These are phyloP conservation scores for Schizophyllum commune DNA, from an alignment of 1,284 basidiomycete species.

Conservation along the genomic window DNA sequence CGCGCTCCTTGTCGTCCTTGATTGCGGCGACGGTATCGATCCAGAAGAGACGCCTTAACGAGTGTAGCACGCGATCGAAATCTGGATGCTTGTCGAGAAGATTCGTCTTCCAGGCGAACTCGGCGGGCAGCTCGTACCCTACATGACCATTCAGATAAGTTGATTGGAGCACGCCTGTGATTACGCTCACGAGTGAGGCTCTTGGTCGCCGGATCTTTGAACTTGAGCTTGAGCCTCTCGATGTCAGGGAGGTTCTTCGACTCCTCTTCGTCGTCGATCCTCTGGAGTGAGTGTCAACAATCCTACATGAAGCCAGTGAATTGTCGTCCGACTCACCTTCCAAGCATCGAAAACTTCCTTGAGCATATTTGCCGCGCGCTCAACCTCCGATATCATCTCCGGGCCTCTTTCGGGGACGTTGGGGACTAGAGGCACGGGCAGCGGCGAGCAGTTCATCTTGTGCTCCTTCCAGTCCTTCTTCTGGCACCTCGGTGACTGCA, in stretches of 20 bases:
- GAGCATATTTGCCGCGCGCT: not conserved
- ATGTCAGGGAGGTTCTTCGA: not conserved
- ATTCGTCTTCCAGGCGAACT: not conserved
- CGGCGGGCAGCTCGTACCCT: not conserved
- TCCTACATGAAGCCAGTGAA: not conserved
- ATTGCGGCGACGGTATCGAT: not conserved
- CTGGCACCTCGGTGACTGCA: not conserved
- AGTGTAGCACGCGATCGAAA: not conserved
- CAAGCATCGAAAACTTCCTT: not conserved
- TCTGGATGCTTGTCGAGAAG: not conserved
- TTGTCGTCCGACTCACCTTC: not conserved
- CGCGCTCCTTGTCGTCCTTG: not conserved
- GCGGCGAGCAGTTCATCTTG: not conserved
- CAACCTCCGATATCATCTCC: not conserved
- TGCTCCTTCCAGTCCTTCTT: not conserved
- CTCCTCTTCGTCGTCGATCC: not conserved
- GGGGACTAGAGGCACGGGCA: not conserved
- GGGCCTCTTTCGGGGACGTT: not conserved
- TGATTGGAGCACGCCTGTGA: too few species aligned
- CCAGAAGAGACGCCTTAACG: not conserved
- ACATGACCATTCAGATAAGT: too few species aligned
- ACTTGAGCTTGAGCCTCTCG: not conserved
- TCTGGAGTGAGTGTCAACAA: not conserved
- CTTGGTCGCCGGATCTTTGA: not conserved
- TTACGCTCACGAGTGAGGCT: too few species aligned